phyloP scores from a whole-genome alignment of 495 filamentous ascomycete genomes.

The Neohortaea acidophila region DNA sequence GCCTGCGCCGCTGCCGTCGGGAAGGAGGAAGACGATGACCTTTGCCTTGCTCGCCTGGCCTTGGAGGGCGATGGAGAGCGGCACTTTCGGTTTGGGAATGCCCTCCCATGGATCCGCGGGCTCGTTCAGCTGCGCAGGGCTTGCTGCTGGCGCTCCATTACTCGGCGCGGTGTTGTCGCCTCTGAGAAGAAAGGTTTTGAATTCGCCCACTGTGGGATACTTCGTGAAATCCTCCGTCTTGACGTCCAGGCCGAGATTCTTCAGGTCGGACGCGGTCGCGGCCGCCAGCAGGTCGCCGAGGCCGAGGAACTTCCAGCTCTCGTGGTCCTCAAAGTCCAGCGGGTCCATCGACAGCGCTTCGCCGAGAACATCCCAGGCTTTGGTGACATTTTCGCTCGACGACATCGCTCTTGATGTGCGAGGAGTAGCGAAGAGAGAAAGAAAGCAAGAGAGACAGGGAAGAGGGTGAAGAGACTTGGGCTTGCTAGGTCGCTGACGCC shows the following conservation, averaged over 20 bases:
- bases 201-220: conserved; percentile 27
- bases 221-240: conserved; percentile 28
- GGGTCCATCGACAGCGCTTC: conserved; percentile 14
- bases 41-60: conserved; percentile 5
- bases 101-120: conserved; percentile 14
- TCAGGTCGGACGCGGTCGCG: conserved; percentile 13
- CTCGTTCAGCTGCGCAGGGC: neutral
- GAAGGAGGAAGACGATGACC: conserved; percentile 19
- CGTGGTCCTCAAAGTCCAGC: conserved; percentile 11
- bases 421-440: too few species aligned
- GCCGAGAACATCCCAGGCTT: conserved; percentile 13
- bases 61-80: conserved; percentile 18
- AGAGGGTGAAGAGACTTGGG: too few species aligned
- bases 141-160: neutral
- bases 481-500: too few species aligned
- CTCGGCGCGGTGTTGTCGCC: neutral
- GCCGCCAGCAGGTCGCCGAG: conserved; percentile 10
- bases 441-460: too few species aligned
- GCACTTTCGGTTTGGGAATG: conserved; percentile 14
- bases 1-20: conserved; percentile 20
- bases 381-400: conserved; percentile 6
- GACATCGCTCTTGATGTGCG: conserved; percentile 4
- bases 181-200: conserved; percentile 27
- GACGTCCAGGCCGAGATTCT: conserved; percentile 25
- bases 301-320: conserved; percentile 17